Evolutionary conservation across 768 basidiomycete genomes (phyloP).

Genomic region (Roridomyces roridus): DNA sequence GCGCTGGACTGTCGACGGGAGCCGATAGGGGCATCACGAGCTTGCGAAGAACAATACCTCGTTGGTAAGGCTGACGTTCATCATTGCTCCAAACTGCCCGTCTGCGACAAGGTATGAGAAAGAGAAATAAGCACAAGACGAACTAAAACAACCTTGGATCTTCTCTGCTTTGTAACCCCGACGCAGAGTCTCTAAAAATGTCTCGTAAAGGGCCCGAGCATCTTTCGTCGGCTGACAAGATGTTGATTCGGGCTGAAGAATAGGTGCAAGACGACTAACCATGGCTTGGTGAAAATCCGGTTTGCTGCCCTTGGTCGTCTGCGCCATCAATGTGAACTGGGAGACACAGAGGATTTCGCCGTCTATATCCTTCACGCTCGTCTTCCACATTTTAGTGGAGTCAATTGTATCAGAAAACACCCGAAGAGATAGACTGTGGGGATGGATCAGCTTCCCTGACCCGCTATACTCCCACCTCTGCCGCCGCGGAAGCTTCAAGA

Average conservation of each 20-base stretch:
- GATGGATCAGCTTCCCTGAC: slow-evolving; percentile 4
- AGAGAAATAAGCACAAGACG: background rate
- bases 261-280: slow-evolving; percentile 51
- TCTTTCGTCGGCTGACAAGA: slow-evolving; percentile 62
- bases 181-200: slow-evolving; percentile 73
- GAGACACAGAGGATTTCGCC: slow-evolving; percentile 95
- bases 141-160: slow-evolving; percentile 67
- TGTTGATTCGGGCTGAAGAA: background rate
- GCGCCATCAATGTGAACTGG: slow-evolving; percentile 91
- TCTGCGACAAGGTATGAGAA: slow-evolving; percentile 51
- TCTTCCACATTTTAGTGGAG: slow-evolving; percentile 81
- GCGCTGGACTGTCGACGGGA: no score
- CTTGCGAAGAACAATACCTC: slow-evolving; percentile 59
- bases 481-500: no score
- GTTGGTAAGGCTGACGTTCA: slow-evolving; percentile 87
- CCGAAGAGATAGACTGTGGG: slow-evolving; percentile 68
- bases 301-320: slow-evolving; percentile 86
- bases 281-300: slow-evolving; percentile 94
- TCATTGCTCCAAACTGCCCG: slow-evolving; percentile 96
- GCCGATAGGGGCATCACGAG: background rate
- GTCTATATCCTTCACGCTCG: slow-evolving; percentile 83
- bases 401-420: slow-evolving; percentile 68
- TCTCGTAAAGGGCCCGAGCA: slow-evolving; percentile 72
- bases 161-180: slow-evolving; percentile 73
- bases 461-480: background rate